phyloP scores from a whole-genome alignment of 345 rosid species.

The Eucalyptus polybractea region DNA sequence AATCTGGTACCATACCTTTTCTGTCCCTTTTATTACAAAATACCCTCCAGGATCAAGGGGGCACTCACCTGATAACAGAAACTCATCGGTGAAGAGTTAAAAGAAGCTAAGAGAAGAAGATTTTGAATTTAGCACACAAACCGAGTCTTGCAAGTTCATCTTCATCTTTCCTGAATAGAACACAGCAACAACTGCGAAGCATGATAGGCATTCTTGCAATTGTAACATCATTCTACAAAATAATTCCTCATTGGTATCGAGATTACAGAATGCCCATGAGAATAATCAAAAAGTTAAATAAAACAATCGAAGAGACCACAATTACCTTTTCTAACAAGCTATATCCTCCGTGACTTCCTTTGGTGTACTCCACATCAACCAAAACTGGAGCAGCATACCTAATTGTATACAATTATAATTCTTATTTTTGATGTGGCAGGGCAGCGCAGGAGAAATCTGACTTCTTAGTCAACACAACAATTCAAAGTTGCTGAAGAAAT shows the following conservation, averaged over 20 bases:
- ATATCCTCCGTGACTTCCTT: constrained; percentile 36
- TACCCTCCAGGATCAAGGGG: constrained; percentile 98
- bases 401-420: neutral
- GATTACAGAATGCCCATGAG: neutral
- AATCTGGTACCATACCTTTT: constrained; percentile 39
- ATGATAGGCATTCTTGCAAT: constrained; percentile 93
- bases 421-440: neutral
- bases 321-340: constrained; percentile 39
- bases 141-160: constrained; percentile 90
- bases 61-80: constrained; percentile 61
- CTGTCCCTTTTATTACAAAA: constrained; percentile 81
- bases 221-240: constrained; percentile 39
- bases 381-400: constrained; percentile 84
- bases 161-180: constrained; percentile 68
- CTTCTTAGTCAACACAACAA: neutral
- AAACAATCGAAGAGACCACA: neutral
- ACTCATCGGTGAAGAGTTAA: neutral
- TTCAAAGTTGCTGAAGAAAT: neutral
- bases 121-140: constrained; percentile 14
- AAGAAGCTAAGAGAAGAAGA: neutral
- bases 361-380: constrained; percentile 61
- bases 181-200: constrained; percentile 78
- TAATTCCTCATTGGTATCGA: neutral
- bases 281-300: neutral
- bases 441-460: neutral